Evolutionary conservation across 2,329 filamentous ascomycete species (phyloP).

Genomic region (Ascochyta lentis): DNA sequence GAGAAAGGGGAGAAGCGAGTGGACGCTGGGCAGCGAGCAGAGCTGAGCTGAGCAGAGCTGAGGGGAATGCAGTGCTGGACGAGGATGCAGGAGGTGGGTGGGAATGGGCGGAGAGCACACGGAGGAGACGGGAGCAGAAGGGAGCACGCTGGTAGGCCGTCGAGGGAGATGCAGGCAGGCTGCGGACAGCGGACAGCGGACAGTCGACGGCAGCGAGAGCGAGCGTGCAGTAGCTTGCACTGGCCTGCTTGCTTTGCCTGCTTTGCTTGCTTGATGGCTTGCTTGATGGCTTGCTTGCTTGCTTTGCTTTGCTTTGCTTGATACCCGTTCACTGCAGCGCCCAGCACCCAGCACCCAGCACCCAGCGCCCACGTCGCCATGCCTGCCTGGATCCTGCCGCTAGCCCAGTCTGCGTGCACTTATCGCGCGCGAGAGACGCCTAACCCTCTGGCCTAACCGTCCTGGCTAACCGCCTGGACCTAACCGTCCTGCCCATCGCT

Average conservation of each 20-base stretch:
- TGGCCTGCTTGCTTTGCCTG: too few species aligned
- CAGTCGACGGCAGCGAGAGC: too few species aligned
- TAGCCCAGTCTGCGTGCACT: conserved; percentile 14
- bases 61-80: conserved; percentile 1
- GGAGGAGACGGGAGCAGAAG: conserved; percentile 3
- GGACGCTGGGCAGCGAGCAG: conserved; percentile 22
- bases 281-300: too few species aligned
- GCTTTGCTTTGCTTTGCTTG: conserved; percentile 6
- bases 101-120: conserved; percentile 14
- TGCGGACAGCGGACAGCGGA: too few species aligned
- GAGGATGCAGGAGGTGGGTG: neutral
- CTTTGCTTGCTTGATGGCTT: too few species aligned
- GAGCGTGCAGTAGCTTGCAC: too few species aligned
- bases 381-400: conserved; percentile 18
- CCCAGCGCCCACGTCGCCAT: neutral
- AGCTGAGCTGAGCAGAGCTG: conserved; percentile 2
- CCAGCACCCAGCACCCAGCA: too few species aligned
- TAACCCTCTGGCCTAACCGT: too few species aligned
- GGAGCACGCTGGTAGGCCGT: conserved; percentile 8
- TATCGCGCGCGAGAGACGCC: conserved; percentile 13
- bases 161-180: neutral
- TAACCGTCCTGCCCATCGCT: conserved; percentile 1
- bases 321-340: conserved; percentile 14
- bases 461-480: too few species aligned
- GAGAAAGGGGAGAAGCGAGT: conserved; percentile 23